A percentile compares a stretch with the other conserved stretches of the same genome.
Conservation (phyloP, 2,329 filamentous ascomycete species). For the Hypoxylon sp. region DNA sequence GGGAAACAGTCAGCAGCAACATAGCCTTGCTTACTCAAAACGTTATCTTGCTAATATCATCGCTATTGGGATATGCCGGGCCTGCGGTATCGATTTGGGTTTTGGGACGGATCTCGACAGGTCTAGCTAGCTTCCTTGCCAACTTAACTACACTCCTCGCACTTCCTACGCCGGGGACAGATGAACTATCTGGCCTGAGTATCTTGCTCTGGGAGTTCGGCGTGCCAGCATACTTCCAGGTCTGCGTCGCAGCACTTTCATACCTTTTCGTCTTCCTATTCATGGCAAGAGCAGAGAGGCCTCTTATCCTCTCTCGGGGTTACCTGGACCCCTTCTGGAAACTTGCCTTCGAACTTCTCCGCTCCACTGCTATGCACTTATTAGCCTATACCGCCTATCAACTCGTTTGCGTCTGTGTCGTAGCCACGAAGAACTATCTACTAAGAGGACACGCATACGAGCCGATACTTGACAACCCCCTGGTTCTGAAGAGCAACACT, state of each 20-base stretch:
- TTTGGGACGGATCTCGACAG: conserved; percentile 15
- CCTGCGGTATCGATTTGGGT: conserved; percentile 6
- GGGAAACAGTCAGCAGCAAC: conserved; percentile 5
- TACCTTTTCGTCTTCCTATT: conserved; percentile 39
- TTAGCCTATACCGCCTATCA: conserved; percentile 47
- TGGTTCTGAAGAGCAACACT: neutral
- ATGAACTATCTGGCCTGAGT: neutral
- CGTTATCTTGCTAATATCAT: neutral
- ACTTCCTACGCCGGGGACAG: conserved; percentile 34
- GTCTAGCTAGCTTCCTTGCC: conserved; percentile 15
- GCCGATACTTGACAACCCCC: neutral
- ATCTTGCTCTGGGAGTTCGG: conserved; percentile 39
- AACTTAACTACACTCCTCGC: conserved; percentile 19
- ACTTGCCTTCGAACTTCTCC: conserved; percentile 37
- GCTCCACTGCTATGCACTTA: conserved; percentile 45
- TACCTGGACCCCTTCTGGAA: conserved; percentile 30
- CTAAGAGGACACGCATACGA: neutral
- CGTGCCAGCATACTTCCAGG: conserved; percentile 35
- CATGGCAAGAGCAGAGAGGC: conserved; percentile 39
- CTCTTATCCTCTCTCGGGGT: conserved; percentile 22
- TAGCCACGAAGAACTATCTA: neutral
- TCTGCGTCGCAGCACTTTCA: conserved; percentile 36
- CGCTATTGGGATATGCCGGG: neutral
- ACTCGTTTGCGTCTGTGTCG: conserved; percentile 30
- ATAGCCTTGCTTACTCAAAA: conserved; percentile 19